Base-by-base conservation (phyloP, 495 filamentous ascomycete genomes). In the Podospora fimiseda region DNA sequence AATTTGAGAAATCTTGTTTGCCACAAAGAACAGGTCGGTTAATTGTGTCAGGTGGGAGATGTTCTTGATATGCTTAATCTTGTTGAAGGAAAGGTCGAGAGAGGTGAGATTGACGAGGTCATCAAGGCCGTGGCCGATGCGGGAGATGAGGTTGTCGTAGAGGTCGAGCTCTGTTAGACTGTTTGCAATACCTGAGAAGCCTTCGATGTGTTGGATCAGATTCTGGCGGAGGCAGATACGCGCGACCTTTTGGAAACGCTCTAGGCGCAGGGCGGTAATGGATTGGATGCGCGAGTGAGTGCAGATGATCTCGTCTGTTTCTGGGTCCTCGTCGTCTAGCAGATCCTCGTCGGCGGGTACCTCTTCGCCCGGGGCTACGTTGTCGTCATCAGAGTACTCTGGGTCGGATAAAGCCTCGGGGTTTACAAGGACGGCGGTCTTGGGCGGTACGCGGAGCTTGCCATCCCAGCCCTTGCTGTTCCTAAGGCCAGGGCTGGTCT, bases 11-110 rank as follows among this genome's bases (percentile, higher is more conserved):
- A 99, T 95, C 65, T 88, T 92, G 71, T 99, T 99, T 64, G 96
- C 87, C 42, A 96, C 88, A 59, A 99, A 91, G 69, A 86, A 99
- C 5, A 99, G 65, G 60, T 96, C 89, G 57, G 77, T 87, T 49
- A 97, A 74, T 36, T 89, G 81, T 11, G 71, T 81, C 20, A 98
- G 75, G 66, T 94, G 88, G 37, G 80, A 75, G 60, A 97, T 70
- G 62, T 90, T 81, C 73, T 94, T 94, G 77, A 99, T 95, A 66
- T 97, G 91, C 67, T 95, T 96, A 73, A 99, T 92, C 74, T 96
- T 96, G 71, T 99, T 99, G 81, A 95, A 99, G 62, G 88, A 92
- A 36, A 99, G 74, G 64, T 99, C 93, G 44, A 99, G 79, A 50
- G 74, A 87, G 13, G 77, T 88, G 16, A 99, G 76, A 27, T 87